phyloP scores from a whole-genome alignment of 2,329 filamentous ascomycete genomes.

The Alternaria burnsii region DNA sequence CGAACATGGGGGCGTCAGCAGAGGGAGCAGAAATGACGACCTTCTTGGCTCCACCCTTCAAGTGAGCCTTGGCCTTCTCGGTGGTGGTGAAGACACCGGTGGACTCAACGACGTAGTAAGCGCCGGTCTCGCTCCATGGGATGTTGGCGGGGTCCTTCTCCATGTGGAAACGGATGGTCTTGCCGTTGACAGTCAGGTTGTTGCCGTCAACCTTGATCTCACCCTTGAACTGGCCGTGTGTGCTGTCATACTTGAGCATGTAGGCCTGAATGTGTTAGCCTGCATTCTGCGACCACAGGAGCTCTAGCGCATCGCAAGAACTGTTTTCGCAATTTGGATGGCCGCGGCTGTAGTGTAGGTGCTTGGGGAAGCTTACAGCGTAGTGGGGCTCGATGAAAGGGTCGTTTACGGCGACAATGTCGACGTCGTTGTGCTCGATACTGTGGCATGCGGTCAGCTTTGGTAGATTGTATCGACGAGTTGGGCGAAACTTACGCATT shows the following conservation, averaged over 20 bases:
- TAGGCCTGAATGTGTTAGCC: constrained; percentile 74
- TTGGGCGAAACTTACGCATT: constrained; percentile 73
- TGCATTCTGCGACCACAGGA: not conserved
- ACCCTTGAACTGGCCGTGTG: constrained; percentile 97
- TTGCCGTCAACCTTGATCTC: constrained; percentile 77
- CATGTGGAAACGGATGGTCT: constrained; percentile 92
- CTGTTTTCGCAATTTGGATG: not conserved
- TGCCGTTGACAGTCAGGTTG: constrained; percentile 87
- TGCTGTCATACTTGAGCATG: constrained; percentile 99
- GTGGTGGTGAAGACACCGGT: constrained; percentile 99
- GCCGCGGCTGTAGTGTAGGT: not conserved
- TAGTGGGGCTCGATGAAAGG: constrained; percentile 99
- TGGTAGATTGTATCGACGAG: constrained; percentile 1
- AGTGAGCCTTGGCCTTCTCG: constrained; percentile 92
- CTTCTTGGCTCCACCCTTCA: constrained; percentile 98
- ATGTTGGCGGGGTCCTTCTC: constrained; percentile 91
- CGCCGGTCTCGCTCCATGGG: constrained; percentile 87
- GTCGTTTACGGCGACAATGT: constrained; percentile 97
- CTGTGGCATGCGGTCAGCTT: constrained; percentile 53
- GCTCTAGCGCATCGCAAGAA: not conserved
- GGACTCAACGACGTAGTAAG: constrained; percentile 95
- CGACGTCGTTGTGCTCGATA: constrained; percentile 85
- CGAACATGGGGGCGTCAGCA: constrained; percentile 98
- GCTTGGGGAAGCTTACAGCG: constrained; percentile 74
- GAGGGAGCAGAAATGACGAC: constrained; percentile 85